phyloP scores from a whole-genome alignment of 78 protist species.

The Dictyostelium capitatum region DNA sequence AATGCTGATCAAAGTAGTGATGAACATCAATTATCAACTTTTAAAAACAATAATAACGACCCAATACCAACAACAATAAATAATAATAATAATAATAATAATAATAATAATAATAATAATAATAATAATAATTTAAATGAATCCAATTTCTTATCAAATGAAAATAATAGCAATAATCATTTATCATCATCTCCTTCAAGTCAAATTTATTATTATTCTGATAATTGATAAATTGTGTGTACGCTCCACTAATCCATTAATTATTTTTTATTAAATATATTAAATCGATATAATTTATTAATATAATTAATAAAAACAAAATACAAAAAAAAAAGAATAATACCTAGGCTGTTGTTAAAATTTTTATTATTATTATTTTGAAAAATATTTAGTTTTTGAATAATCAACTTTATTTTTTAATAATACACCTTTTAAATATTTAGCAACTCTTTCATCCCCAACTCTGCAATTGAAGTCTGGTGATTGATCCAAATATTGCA shows the following conservation, averaged over 20 bases:
- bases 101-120: too few species aligned
- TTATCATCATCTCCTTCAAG: slow-evolving; percentile 14
- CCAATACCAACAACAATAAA: too few species aligned
- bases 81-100: too few species aligned
- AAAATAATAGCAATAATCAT: not conserved
- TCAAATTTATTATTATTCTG: slow-evolving; percentile 26
- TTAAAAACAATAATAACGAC: too few species aligned
- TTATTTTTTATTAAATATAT: not conserved
- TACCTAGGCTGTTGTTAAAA: not conserved
- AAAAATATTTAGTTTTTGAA: slow-evolving; percentile 15
- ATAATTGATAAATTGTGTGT: not conserved
- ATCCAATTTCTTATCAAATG: not conserved
- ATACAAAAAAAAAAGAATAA: not conserved
- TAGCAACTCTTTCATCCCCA: slow-evolving; percentile 22
- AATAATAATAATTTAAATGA: not conserved
- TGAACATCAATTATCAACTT: not conserved
- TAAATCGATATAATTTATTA: too few species aligned
- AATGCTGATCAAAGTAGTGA: not conserved
- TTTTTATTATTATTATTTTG: not conserved
- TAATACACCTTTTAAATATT: slow-evolving; percentile 36
- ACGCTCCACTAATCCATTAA: not conserved
- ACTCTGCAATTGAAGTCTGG: slow-evolving; percentile 23
- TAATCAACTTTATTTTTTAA: slow-evolving; percentile 59
- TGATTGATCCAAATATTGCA: slow-evolving; percentile 21
- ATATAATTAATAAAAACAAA: not conserved